Evolutionary conservation across 2,329 filamentous ascomycete genomes (phyloP).

Genomic region (Diaporthe caulivora): DNA sequence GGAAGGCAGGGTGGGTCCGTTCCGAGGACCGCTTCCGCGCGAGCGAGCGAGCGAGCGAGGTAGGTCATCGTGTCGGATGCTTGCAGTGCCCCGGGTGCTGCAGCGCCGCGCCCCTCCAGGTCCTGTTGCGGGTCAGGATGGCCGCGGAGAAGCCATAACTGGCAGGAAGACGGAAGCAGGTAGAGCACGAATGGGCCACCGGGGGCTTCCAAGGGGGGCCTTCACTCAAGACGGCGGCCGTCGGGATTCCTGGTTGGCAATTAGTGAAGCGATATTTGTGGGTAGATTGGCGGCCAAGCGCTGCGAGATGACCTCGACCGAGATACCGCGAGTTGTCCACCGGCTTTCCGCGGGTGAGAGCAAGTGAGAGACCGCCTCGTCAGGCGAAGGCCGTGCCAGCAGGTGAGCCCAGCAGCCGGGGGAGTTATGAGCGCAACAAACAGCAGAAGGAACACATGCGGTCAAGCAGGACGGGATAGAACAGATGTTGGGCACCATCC

Average conservation of each 20-base stretch:
- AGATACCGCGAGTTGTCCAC: background rate
- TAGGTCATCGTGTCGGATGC: background rate
- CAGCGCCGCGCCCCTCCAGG: background rate
- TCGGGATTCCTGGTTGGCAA: slow-evolving; percentile 12
- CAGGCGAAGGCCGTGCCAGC: background rate
- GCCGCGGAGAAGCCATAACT: background rate
- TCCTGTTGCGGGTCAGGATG: background rate
- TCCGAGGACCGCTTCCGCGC: slow-evolving; percentile 8
- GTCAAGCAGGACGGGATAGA: background rate
- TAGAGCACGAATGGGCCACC: background rate
- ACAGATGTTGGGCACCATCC: background rate
- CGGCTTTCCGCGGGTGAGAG: background rate
- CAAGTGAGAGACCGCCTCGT: background rate
- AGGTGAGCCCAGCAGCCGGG: background rate
- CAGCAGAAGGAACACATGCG: background rate
- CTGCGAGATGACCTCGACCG: slow-evolving; percentile 20
- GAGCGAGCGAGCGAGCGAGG: background rate
- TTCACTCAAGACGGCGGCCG: background rate
- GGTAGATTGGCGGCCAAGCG: slow-evolving; percentile 7
- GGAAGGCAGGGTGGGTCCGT: background rate
- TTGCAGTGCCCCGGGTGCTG: slow-evolving; percentile 11
- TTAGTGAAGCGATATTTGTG: slow-evolving; percentile 27
- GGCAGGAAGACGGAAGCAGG: background rate
- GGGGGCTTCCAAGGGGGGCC: background rate
- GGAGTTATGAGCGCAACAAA: background rate